Base-by-base conservation (phyloP, 2,329 filamentous ascomycete species). In the Neopestalotiopsis sp. region DNA sequence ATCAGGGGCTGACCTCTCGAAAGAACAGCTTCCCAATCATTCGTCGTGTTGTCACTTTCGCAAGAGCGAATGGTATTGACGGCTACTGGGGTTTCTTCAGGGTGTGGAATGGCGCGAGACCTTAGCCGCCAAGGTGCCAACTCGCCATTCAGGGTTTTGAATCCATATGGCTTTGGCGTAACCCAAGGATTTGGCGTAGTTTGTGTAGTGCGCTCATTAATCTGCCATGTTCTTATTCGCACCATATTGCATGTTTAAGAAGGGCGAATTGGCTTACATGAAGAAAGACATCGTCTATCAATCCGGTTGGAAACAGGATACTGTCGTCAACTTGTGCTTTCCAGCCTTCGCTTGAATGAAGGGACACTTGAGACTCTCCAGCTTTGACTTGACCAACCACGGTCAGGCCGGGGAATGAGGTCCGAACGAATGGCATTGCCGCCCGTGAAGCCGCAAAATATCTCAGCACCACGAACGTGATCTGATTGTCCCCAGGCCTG, bases 91-190 rank as follows among this genome's bases (percentile, higher is more conserved):
- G 42, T 40, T n/a, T 66, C 64, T 20, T 66, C 64, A 4, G 64
- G 64, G 3, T n/a, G 1, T 10, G 64, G 64, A 40, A 66, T 66
- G 24, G 10, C 45, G 6, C 64, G 64, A 20, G 64, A 30, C 20
- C 49, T 42, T 30, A 66, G 30, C 13, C 64, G 42, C 64, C 64
- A 66, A 34, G 64, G 64, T n/a, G 64, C 64, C 17, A 66, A 28
- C n/a, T 66, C 64, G 10, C 64, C 64, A 45, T 66, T 66, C 17
- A 66, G 14, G 17, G 64, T 66, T 38, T 42, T 57, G 64, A 66
- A 66, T 10, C 64, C 64, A 24, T 66, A 66, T 30, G 28, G 14
- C 42, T 49, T 52, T 20, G 62, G 62, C 6, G 42, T 30, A 12
- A 66, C 28, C 24, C n/a, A 49, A 5, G 45, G n/a, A 24, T 4